Percentiles rank a stretch among this genome's conserved stretches.
Conservation (phyloP, 208 protist genomes). For the Leishmania aethiopica region DNA sequence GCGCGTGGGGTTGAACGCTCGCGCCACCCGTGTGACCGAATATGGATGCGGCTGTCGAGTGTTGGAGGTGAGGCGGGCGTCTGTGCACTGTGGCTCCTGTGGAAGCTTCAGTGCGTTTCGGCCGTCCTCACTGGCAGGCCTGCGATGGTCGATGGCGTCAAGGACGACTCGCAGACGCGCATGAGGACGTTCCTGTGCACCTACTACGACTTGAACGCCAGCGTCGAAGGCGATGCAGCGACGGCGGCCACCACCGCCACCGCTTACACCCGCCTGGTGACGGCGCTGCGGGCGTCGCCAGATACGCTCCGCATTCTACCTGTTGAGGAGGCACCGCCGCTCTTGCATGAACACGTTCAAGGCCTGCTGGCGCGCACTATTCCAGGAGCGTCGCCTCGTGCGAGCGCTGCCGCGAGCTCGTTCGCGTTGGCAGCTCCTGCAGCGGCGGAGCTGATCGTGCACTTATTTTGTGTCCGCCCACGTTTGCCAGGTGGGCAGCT, state of each 20-base stretch:
- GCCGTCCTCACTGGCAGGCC: neutral
- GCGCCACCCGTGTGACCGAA: neutral
- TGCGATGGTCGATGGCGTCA: neutral
- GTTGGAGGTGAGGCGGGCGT: neutral
- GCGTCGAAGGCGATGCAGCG: neutral
- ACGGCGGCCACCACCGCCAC: neutral
- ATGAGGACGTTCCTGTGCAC: neutral
- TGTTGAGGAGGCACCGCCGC: slow-evolving; percentile 10
- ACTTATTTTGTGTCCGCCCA: slow-evolving; percentile 22
- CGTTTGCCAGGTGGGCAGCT: slow-evolving; percentile 23
- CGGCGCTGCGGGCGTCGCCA: slow-evolving; percentile 10
- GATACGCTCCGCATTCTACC: slow-evolving; percentile 9
- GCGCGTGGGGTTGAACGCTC: neutral
- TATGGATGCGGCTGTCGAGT: neutral
- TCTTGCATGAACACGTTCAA: slow-evolving; percentile 16
- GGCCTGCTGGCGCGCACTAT: slow-evolving; percentile 9
- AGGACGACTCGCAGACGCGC: neutral
- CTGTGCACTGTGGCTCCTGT: slow-evolving; percentile 33
- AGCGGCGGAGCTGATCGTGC: slow-evolving; percentile 16
- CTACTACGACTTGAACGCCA: neutral
- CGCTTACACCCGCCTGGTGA: neutral
- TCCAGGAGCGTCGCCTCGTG: neutral
- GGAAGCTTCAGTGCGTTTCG: slow-evolving; percentile 15
- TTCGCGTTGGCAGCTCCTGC: neutral
- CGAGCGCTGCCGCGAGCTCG: neutral